A percentile compares a stretch with the other conserved stretches of the same genome.
phyloP scores from a whole-genome alignment of 139 green algal genomes.

The Raphidocelis subcapitata region DNA sequence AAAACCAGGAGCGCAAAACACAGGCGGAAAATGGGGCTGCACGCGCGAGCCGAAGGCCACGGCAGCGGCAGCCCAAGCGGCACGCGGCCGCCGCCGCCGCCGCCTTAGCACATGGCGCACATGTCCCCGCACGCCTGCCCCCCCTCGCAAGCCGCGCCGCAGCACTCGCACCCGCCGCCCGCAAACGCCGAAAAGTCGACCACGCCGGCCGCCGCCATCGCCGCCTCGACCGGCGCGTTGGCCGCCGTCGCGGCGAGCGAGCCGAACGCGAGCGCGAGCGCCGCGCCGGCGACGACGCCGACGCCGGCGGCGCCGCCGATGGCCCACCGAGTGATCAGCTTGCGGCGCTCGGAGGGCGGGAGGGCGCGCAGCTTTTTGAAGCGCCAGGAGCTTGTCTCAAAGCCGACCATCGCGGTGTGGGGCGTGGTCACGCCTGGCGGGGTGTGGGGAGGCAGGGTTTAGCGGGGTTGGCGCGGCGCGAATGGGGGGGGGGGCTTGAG shows the following conservation, averaged over 20 bases:
- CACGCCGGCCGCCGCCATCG: conserved; percentile 15
- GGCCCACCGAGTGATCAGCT: conserved; percentile 45
- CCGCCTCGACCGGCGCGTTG: conserved; percentile 30
- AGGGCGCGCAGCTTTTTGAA: not conserved
- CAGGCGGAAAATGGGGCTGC: too few species aligned
- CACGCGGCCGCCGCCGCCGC: too few species aligned
- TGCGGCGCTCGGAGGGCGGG: conserved; percentile 17
- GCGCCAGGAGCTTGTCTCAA: conserved; percentile 52
- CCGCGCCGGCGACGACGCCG: conserved; percentile 39
- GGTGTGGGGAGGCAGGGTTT: not conserved
- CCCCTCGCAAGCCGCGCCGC: conserved; percentile 14
- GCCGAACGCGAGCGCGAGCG: conserved; percentile 45
- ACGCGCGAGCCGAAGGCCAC: too few species aligned
- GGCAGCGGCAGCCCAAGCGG: too few species aligned
- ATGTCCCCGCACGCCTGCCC: conserved; percentile 16
- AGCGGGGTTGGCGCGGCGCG: too few species aligned
- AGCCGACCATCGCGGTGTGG: conserved; percentile 55
- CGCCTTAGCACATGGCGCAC: conserved; percentile 10
- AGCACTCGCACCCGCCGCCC: conserved; percentile 6
- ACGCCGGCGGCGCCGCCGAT: conserved; percentile 48
- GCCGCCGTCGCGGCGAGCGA: conserved; percentile 33
- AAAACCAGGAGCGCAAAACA: too few species aligned
- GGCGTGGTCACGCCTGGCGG: conserved; percentile 40
- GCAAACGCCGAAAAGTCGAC: conserved; percentile 13
- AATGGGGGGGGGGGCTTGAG: not conserved